phyloP scores from a whole-genome alignment of 345 rosid genomes.

The Boechera divaricarpa region DNA sequence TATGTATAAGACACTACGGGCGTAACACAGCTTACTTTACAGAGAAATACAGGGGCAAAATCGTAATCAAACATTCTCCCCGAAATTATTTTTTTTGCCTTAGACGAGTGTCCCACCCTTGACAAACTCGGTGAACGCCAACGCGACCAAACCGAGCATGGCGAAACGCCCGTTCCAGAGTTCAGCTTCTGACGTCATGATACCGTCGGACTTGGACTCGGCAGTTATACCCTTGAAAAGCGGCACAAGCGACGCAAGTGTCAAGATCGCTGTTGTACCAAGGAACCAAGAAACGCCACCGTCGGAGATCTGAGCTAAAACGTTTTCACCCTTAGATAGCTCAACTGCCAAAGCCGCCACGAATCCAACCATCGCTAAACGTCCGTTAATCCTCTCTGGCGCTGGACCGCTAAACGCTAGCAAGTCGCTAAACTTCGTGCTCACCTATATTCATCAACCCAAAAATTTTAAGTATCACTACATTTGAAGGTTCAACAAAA shows the following conservation, averaged over 20 bases:
- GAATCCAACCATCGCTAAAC: constrained; percentile 90
- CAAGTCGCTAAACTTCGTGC: constrained; percentile 63
- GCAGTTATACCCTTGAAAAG: constrained; percentile 62
- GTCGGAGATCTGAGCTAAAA: constrained; percentile 62
- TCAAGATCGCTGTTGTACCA: constrained; percentile 58
- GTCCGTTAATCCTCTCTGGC: constrained; percentile 89
- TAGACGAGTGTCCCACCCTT: constrained; percentile 67
- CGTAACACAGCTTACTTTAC: constrained; percentile 21
- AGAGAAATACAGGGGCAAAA: constrained; percentile 14
- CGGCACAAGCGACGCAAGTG: constrained; percentile 71
- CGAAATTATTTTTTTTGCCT: background rate
- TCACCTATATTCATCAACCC: constrained; percentile 41
- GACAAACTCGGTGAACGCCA: constrained; percentile 76
- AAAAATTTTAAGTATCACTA: no score
- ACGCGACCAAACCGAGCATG: constrained; percentile 77
- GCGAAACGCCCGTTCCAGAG: constrained; percentile 86
- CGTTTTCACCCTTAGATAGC: constrained; percentile 66
- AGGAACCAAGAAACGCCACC: constrained; percentile 72
- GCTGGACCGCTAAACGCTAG: constrained; percentile 86
- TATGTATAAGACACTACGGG: background rate
- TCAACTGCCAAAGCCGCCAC: constrained; percentile 75
- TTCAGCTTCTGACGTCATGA: constrained; percentile 88
- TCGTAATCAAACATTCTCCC: constrained; percentile 16
- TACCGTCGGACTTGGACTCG: constrained; percentile 56
- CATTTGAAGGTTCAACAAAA: no score